Conservation (phyloP, 495 filamentous ascomycete genomes). For the Hypoxylon perforatum region DNA sequence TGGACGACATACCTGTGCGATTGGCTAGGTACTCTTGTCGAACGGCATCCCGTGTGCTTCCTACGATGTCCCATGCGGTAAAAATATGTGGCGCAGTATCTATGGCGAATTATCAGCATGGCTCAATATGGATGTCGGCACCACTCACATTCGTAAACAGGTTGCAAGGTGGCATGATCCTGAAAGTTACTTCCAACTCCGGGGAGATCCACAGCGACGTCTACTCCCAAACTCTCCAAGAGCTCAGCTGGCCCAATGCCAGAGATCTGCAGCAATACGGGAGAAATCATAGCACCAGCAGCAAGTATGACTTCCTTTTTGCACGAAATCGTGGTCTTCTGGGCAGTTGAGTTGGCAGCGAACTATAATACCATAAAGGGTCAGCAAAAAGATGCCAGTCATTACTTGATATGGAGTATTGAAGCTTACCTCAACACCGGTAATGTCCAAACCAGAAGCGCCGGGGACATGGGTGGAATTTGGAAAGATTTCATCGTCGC, state of each 20-base stretch:
- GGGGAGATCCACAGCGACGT: slow-evolving; percentile 47
- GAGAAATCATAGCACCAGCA: slow-evolving; percentile 63
- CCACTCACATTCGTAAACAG: slow-evolving; percentile 52
- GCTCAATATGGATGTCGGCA: too few species aligned
- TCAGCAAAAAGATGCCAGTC: slow-evolving; percentile 26
- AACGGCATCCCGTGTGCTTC: slow-evolving; percentile 38
- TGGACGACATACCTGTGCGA: slow-evolving; percentile 44
- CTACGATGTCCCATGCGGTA: slow-evolving; percentile 48
- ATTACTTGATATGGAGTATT: slow-evolving; percentile 18
- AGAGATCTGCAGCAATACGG: slow-evolving; percentile 67
- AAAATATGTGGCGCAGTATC: slow-evolving; percentile 50
- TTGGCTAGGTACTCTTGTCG: slow-evolving; percentile 48
- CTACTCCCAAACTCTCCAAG: slow-evolving; percentile 44
- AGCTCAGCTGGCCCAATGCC: slow-evolving; percentile 59
- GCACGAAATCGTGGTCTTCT: slow-evolving; percentile 36
- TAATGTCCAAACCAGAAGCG: slow-evolving; percentile 39
- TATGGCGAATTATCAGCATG: slow-evolving; percentile 29
- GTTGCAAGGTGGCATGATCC: slow-evolving; percentile 48
- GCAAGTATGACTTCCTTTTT: slow-evolving; percentile 63
- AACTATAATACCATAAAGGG: slow-evolving; percentile 28
- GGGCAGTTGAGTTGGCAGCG: slow-evolving; percentile 29
- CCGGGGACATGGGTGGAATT: slow-evolving; percentile 50
- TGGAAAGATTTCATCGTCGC: slow-evolving; percentile 38
- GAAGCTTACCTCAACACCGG: slow-evolving; percentile 21
- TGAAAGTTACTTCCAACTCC: slow-evolving; percentile 57